Base-by-base conservation (phyloP, 169 alveolate genomes). In the Neospora caninum region DNA sequence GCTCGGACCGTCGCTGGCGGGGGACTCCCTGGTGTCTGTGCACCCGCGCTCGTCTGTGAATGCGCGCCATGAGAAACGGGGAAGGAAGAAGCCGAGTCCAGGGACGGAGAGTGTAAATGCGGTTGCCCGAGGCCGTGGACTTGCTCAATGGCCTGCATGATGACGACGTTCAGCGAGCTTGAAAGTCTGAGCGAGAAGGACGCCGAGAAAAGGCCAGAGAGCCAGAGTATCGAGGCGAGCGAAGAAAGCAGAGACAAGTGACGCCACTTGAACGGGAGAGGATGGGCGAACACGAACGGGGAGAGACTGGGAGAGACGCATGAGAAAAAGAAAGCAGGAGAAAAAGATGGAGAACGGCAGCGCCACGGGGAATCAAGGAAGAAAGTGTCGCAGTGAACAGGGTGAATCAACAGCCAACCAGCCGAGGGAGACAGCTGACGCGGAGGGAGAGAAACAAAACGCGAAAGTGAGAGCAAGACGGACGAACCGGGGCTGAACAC, bases 61-160 rank as follows among this genome's bases (percentile, higher is more conserved):
- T 49, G 58, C 58, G 4, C 58, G 58, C 58, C 58, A 49, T 4
- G 58, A 49, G 58, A 49, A 49, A 13, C 4, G 58, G 58, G 58
- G 13, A n/a, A n/a, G n/a, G 73, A 64, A 4, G 73, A 64, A 27
- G 4, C 34, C 31, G 20, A 64, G 73, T 64, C 73, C n/a, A 27
- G 31, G 20, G 73, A 9, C 7, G 73, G 34, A 64, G 16, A 64
- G n/a, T 78, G 86, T 25, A 78, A 38, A 38, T 78, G 39, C 29
- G 86, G 86, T n/a, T 78, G 86, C 1, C 43, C 39, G 86, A 78
- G 41, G 45, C 49, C 22, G 39, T 78, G 86, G 42, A 78, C 39
- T 20, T 78, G 86, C n/a, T 78, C 86, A 4, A 78, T 38, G 29
- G 86, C 86, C 18, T 78, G 86, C 86, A 78, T 78, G 29, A 78